Base-by-base conservation (phyloP, 179 eudicot species). In the Patellifolia procumbens region DNA sequence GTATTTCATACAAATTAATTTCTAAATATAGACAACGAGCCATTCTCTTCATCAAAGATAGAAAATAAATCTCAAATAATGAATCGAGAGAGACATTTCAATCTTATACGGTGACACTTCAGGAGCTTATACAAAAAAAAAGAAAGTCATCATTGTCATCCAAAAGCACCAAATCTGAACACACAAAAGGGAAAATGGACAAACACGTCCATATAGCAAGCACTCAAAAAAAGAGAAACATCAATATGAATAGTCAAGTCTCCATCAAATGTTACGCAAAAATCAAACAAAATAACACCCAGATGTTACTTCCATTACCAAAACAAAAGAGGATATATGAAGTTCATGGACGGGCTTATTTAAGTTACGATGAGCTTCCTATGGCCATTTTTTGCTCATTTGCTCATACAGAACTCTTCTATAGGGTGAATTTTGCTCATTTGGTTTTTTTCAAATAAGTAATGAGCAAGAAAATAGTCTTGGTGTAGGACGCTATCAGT, bases 141-240 rank as follows among this genome's bases (percentile, higher is more conserved):
- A 53, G 59, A n/a, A 53, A 53, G 12, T 56, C 31, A 39, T 66
- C 70, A 66, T 39, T 66, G 12, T 46, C 66, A 32, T 61, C 42
- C 15, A 61, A 61, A 61, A 61, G 66, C 10, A 32, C 42, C 56
- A 68, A 24, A 15, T 46, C 34, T 45, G 55, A 34, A 68, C 34
- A 11, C 12, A 24, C 24, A 15, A 15, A 68, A 46, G 46, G 55
- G 0, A 68, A 15, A 24, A 26, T 26, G 37, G 29, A 7, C 70
- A 42, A 13, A 29, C 32, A 66, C 8, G 22, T 39, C 7, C 70
- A 66, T 7, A 39, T 10, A 37, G 28, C 49, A n/a, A 66, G 51
- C 70, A 37, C 70, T 66, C 51, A 51, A 42, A n/a, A 17, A 66
- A 16, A 39, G n/a, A 20, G n/a, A 39, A 61, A 61, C 66, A 34